These are phyloP conservation scores for Xylariaceae sp. DNA, from an alignment of 2,329 filamentous ascomycete genomes.

Conservation along the genomic window DNA sequence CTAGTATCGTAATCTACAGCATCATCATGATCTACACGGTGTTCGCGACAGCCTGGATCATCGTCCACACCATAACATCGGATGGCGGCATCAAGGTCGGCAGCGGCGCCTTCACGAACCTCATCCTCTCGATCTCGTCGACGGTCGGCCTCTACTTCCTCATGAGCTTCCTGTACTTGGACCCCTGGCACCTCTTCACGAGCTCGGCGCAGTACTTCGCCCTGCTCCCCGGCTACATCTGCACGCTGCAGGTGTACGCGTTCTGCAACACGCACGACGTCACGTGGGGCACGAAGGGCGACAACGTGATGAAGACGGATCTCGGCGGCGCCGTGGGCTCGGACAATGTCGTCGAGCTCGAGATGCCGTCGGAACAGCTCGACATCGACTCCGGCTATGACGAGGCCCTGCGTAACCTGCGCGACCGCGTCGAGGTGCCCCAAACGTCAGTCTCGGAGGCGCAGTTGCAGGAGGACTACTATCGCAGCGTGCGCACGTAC, in stretches of 20 bases:
- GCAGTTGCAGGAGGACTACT: constrained; percentile 97
- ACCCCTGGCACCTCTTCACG: constrained; percentile 99
- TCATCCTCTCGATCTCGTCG: constrained; percentile 82
- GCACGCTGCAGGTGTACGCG: constrained; percentile 94
- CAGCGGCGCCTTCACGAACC: constrained; percentile 89
- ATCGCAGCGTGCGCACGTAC: constrained; percentile 94
- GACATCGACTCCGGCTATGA: constrained; percentile 98
- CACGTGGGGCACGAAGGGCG: constrained; percentile 97
- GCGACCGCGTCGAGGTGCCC: constrained; percentile 83
- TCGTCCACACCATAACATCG: constrained; percentile 62
- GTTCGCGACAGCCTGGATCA: constrained; percentile 84
- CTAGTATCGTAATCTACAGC: constrained; percentile 81
- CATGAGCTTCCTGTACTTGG: constrained; percentile 93
- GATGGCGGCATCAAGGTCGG: constrained; percentile 55
- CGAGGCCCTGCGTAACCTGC: constrained; percentile 90
- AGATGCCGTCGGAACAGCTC: constrained; percentile 96
- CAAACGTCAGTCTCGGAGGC: constrained; percentile 57
- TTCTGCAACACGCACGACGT: constrained; percentile 99
- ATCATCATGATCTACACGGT: constrained; percentile 95
- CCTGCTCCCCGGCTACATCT: constrained; percentile 88
- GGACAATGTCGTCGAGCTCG: constrained; percentile 78
- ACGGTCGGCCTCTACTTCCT: constrained; percentile 93
- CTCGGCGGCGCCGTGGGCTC: constrained; percentile 78
- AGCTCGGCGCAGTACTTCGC: constrained; percentile 87
- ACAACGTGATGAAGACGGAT: constrained; percentile 91